Percentiles rank a stretch among this genome's conserved stretches.
These are phyloP conservation scores for Panaeolus papilionaceus DNA, from an alignment of 768 basidiomycete genomes.

Conservation along the genomic window DNA sequence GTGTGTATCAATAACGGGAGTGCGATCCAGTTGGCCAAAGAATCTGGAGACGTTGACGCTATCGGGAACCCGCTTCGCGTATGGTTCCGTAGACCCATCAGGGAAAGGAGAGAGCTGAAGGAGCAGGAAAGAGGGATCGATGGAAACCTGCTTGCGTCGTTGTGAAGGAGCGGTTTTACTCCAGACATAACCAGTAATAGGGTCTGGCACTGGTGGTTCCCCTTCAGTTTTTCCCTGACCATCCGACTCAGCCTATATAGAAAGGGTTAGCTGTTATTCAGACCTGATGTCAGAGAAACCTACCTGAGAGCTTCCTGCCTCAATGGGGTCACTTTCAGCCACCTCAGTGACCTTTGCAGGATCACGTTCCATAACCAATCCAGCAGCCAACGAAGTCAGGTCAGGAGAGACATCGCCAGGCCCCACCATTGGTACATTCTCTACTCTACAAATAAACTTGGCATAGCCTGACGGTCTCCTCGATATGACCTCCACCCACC, in stretches of 20 bases:
- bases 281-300: conserved; percentile 19
- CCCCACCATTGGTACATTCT: conserved; percentile 88
- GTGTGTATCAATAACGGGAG: conserved; percentile 96
- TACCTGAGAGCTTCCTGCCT: conserved; percentile 24
- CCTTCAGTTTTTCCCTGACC: conserved; percentile 21
- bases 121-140: conserved; percentile 87
- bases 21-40: conserved; percentile 74
- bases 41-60: conserved; percentile 58
- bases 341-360: conserved; percentile 39
- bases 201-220: conserved; percentile 57
- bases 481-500: conserved; percentile 89
- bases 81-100: conserved; percentile 45
- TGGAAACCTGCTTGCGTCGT: conserved; percentile 80
- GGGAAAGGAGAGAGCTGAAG: conserved; percentile 82
- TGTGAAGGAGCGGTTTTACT: conserved; percentile 86
- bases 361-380: conserved; percentile 74
- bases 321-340: conserved; percentile 29
- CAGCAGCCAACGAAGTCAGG: conserved; percentile 70
- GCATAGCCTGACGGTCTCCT: conserved; percentile 91
- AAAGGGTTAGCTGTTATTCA: conserved; percentile 8
- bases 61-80: conserved; percentile 55
- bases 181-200: conserved; percentile 90
- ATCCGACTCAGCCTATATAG: conserved; percentile 35
- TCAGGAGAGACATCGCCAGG: conserved; percentile 88
- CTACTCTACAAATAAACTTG: conserved; percentile 81